These are phyloP conservation scores for Fusarium stilboides DNA, from an alignment of 2,329 filamentous ascomycete genomes.

Conservation along the genomic window DNA sequence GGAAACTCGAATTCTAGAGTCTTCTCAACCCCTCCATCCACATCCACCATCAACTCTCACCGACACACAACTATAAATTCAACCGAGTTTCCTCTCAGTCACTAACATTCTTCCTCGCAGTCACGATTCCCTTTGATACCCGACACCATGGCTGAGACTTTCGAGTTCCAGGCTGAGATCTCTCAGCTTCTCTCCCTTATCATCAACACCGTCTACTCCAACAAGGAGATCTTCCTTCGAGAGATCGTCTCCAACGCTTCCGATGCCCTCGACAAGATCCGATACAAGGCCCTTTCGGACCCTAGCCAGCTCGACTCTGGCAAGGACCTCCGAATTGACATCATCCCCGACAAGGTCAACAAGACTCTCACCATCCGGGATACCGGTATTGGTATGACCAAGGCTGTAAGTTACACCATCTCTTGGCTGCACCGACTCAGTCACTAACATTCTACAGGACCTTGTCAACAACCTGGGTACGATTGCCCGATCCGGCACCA, in stretches of 20 bases:
- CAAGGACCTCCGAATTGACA: slow-evolving; percentile 99
- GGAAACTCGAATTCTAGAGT: slow-evolving; percentile 29
- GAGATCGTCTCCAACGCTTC: slow-evolving; percentile 98
- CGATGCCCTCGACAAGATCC: slow-evolving; percentile 99
- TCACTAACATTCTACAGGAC: slow-evolving; percentile 69
- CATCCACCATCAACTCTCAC: slow-evolving; percentile 23
- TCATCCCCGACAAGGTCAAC: slow-evolving; percentile 96
- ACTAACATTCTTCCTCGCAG: slow-evolving; percentile 42
- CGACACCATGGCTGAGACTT: slow-evolving; percentile 92
- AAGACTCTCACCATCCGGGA: slow-evolving; percentile 98
- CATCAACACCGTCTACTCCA: slow-evolving; percentile 99
- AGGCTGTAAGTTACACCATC: slow-evolving; percentile 81
- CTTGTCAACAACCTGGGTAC: slow-evolving; percentile 99
- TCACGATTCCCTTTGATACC: slow-evolving; percentile 58
- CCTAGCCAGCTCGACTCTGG: slow-evolving; percentile 95
- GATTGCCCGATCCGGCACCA: slow-evolving; percentile 98
- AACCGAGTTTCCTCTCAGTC: neutral
- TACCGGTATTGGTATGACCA: slow-evolving; percentile 99
- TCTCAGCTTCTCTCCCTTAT: slow-evolving; percentile 99
- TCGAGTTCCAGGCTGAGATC: slow-evolving; percentile 99
- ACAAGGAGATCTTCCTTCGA: slow-evolving; percentile 99
- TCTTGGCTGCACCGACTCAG: neutral
- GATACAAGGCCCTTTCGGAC: slow-evolving; percentile 98
- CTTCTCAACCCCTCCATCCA: slow-evolving; percentile 42
- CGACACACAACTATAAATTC: slow-evolving; percentile 20